Percentiles rank a stretch among this genome's conserved stretches.
phyloP scores from a whole-genome alignment of 176 grass and related monocot genomes.

The Guadua angustifolia region DNA sequence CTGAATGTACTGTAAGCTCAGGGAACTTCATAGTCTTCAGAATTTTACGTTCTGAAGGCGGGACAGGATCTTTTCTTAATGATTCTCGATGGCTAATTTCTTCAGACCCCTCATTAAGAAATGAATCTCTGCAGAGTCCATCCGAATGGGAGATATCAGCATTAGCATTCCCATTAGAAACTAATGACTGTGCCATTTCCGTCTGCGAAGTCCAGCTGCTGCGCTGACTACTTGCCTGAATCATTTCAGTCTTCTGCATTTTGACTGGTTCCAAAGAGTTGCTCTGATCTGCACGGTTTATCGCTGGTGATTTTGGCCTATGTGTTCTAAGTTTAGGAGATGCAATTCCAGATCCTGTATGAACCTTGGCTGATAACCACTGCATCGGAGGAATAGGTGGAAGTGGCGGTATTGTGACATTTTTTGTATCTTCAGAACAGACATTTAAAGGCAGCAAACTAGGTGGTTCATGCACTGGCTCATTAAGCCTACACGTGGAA shows the following conservation, averaged over 20 bases:
- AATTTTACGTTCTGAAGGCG: slow-evolving; percentile 17
- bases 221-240: background rate
- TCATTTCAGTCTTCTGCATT: slow-evolving; percentile 26
- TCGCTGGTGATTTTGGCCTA: slow-evolving; percentile 33
- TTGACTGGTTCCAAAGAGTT: background rate
- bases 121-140: background rate
- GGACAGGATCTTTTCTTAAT: background rate
- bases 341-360: background rate
- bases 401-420: slow-evolving; percentile 22
- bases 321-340: slow-evolving; percentile 23
- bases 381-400: slow-evolving; percentile 50
- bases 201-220: background rate
- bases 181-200: background rate
- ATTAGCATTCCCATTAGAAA: background rate
- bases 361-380: slow-evolving; percentile 53
- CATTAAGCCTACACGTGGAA: background rate
- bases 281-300: background rate
- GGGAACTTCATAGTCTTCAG: background rate
- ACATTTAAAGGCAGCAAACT: background rate
- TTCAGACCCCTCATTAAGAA: background rate
- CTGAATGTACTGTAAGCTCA: background rate
- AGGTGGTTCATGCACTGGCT: background rate
- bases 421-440: slow-evolving; percentile 18
- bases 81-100: background rate
- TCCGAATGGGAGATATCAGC: background rate